Conservation (phyloP, 352 stramenopile genomes). For the Phytopythium aichiense region DNA sequence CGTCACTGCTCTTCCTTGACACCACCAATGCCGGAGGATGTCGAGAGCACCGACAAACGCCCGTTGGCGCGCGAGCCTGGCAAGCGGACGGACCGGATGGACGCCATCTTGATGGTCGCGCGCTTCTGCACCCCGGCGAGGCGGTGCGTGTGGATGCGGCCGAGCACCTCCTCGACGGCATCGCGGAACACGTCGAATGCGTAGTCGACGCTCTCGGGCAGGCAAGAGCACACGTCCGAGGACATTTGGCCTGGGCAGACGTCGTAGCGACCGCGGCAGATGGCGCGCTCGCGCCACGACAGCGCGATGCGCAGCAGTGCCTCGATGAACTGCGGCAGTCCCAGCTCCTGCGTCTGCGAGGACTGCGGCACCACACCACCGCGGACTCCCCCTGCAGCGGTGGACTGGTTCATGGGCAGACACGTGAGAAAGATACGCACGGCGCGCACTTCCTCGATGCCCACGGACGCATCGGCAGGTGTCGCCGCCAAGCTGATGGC, state of each 20-base stretch:
- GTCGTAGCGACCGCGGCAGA: slow-evolving; percentile 51
- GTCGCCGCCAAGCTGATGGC: neutral
- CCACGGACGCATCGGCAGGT: slow-evolving; percentile 1
- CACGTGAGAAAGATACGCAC: slow-evolving; percentile 61
- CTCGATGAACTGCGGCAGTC: slow-evolving; percentile 48
- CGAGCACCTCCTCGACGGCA: slow-evolving; percentile 41
- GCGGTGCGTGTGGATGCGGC: slow-evolving; percentile 24
- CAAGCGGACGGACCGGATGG: slow-evolving; percentile 10
- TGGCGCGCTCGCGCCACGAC: slow-evolving; percentile 35
- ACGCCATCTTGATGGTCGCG: slow-evolving; percentile 29
- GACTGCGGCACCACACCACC: neutral
- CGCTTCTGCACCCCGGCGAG: slow-evolving; percentile 21
- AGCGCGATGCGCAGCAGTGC: slow-evolving; percentile 44
- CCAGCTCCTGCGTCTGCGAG: slow-evolving; percentile 22
- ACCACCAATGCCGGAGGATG: neutral
- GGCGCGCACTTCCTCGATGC: slow-evolving; percentile 44
- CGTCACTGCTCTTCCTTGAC: neutral
- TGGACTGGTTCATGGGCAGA: slow-evolving; percentile 23
- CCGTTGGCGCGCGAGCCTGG: neutral
- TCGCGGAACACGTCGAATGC: slow-evolving; percentile 39
- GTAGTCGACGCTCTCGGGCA: slow-evolving; percentile 18
- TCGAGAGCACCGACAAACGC: neutral
- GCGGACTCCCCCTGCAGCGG: slow-evolving; percentile 9
- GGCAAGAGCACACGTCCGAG: slow-evolving; percentile 42
- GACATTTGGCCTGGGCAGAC: slow-evolving; percentile 47